A percentile compares a stretch with the other conserved stretches of the same genome.
These are phyloP conservation scores for Gossypium thurberi DNA, from an alignment of 345 rosid genomes.

Conservation along the genomic window DNA sequence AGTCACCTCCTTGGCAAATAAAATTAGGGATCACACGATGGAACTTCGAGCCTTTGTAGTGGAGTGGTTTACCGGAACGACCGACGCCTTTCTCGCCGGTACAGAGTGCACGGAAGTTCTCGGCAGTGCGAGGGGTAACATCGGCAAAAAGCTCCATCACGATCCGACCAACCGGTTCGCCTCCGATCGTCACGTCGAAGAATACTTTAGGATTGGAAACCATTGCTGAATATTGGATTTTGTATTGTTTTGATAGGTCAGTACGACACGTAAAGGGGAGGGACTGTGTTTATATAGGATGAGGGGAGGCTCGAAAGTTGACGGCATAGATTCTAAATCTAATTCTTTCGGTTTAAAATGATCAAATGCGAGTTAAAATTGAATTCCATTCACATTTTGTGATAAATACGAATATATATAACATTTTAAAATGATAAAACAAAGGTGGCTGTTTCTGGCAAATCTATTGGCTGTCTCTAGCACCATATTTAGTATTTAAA, in stretches of 20 bases:
- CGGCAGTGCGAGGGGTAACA: slow-evolving; percentile 46
- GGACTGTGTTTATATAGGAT: too few relatives aligned
- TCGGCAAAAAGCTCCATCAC: slow-evolving; percentile 67
- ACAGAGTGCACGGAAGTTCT: slow-evolving; percentile 83
- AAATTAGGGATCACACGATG: slow-evolving; percentile 74
- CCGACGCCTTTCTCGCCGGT: slow-evolving; percentile 70
- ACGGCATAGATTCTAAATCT: too few relatives aligned
- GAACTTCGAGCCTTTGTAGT: slow-evolving; percentile 70
- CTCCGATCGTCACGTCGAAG: slow-evolving; percentile 53
- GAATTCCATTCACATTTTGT: too few relatives aligned
- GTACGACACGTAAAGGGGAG: neutral
- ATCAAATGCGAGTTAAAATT: too few relatives aligned
- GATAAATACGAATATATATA: too few relatives aligned
- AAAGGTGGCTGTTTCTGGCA: too few relatives aligned
- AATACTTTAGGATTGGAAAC: slow-evolving; percentile 48
- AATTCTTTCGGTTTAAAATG: too few relatives aligned
- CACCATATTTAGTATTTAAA: too few relatives aligned
- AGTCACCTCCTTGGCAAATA: slow-evolving; percentile 91
- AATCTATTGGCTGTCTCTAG: too few relatives aligned
- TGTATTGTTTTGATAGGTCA: neutral
- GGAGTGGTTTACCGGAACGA: slow-evolving; percentile 56
- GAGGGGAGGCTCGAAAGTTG: too few relatives aligned
- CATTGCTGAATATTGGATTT: slow-evolving; percentile 11
- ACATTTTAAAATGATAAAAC: too few relatives aligned
- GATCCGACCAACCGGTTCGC: slow-evolving; percentile 41